These are phyloP conservation scores for Herpetomonas samuelpessoai DNA, from an alignment of 208 protist genomes.

Conservation along the genomic window DNA sequence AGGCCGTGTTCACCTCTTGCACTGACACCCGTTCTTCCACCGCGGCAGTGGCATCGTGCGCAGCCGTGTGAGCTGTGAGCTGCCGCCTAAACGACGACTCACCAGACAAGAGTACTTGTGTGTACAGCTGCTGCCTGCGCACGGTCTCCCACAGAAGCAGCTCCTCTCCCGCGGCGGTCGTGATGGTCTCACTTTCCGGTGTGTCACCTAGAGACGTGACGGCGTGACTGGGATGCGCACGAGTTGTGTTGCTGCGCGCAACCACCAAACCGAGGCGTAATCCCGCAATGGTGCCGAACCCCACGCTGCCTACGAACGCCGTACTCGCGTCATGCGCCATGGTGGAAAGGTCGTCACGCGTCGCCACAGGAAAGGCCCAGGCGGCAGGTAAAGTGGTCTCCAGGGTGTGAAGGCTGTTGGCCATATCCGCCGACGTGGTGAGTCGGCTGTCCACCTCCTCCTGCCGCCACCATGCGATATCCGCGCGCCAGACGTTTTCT, in stretches of 20 bases:
- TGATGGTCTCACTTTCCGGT: no score
- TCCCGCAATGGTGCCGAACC: constrained; percentile 53
- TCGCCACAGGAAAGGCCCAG: not conserved
- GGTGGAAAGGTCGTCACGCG: not conserved
- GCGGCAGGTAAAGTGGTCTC: not conserved
- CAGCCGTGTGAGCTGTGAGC: no score
- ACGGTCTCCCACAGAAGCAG: not conserved
- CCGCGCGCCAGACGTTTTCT: not conserved
- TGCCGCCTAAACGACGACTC: no score
- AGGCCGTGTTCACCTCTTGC: constrained; percentile 70
- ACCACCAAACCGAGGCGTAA: constrained; percentile 52
- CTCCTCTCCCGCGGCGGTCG: not conserved
- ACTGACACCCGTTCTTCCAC: constrained; percentile 31
- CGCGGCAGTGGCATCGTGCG: not conserved
- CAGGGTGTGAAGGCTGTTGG: not conserved
- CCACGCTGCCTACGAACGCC: not conserved
- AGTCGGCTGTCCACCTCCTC: not conserved
- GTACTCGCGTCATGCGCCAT: not conserved
- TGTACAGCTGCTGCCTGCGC: constrained; percentile 3
- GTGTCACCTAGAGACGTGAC: no score
- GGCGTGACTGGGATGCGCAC: no score
- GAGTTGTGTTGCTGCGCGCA: no score
- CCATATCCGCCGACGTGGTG: not conserved
- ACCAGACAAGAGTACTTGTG: no score
- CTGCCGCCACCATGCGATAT: not conserved